Evolutionary conservation across 169 alveolate species (phyloP).

Genomic region (Plasmodium reichenowi): DNA sequence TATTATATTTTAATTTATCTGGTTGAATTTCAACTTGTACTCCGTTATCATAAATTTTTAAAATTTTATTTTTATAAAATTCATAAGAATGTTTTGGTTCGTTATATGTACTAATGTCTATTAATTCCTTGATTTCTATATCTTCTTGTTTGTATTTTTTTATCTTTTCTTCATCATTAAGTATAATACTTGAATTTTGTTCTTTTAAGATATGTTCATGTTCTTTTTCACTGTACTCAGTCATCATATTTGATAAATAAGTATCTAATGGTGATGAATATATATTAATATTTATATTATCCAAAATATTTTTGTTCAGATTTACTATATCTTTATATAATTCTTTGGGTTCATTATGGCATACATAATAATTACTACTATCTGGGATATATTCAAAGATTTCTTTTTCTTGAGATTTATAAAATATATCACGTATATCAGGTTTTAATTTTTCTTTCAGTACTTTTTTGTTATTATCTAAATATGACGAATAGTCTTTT

Average conservation of each 20-base stretch:
- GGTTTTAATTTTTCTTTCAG: slow-evolving; percentile 46
- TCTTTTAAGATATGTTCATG: background rate
- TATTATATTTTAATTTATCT: slow-evolving; percentile 45
- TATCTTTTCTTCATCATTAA: slow-evolving; percentile 51
- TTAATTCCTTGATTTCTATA: background rate
- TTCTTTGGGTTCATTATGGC: slow-evolving; percentile 64
- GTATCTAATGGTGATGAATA: slow-evolving; percentile 74
- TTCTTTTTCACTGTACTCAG: background rate
- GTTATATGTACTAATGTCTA: slow-evolving; percentile 19
- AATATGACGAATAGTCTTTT: too few relatives aligned
- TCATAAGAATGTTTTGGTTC: slow-evolving; percentile 62
- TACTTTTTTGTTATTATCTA: slow-evolving; percentile 21
- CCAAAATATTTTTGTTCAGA: slow-evolving; percentile 56
- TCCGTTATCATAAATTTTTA: slow-evolving; percentile 49
- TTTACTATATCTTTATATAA: slow-evolving; percentile 72
- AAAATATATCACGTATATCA: slow-evolving; percentile 43
- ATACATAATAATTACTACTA: slow-evolving; percentile 42
- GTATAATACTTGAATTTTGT: background rate
- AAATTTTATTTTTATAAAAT: slow-evolving; percentile 58
- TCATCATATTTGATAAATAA: slow-evolving; percentile 44
- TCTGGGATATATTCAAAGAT: slow-evolving; percentile 72
- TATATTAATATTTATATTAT: slow-evolving; percentile 61
- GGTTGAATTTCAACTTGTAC: slow-evolving; percentile 51
- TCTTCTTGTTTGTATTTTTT: background rate
- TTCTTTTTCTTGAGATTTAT: slow-evolving; percentile 70